Conservation (phyloP, 495 filamentous ascomycete species). For the Bombardia bombarda region DNA sequence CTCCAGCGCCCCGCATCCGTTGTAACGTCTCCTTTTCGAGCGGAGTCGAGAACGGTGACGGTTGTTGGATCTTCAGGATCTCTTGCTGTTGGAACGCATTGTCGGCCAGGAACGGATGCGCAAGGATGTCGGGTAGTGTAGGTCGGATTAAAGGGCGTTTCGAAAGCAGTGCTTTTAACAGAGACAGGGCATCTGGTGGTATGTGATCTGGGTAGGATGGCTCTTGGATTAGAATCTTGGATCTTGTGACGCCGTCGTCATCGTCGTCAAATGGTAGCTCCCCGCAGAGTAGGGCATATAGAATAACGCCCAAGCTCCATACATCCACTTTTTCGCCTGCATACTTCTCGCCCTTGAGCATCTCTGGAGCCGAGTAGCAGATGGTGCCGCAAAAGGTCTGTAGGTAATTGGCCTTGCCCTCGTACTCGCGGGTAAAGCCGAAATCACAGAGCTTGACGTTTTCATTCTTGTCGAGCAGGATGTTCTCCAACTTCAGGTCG, state of each 20-base stretch:
- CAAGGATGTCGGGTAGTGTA: conserved; percentile 76
- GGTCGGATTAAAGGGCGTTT: conserved; percentile 84
- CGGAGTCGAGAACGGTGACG: conserved; percentile 76
- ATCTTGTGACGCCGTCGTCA: conserved; percentile 75
- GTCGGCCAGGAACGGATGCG: conserved; percentile 83
- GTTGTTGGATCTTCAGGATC: conserved; percentile 77
- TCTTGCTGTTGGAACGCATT: conserved; percentile 83
- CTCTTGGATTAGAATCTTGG: conserved; percentile 74
- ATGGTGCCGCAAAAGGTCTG: conserved; percentile 98
- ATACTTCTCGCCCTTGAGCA: conserved; percentile 98
- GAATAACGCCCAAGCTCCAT: conserved; percentile 94
- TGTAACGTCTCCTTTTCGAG: conserved; percentile 87
- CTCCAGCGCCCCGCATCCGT: conserved; percentile 89
- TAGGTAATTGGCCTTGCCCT: conserved; percentile 87
- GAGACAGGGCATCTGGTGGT: conserved; percentile 62
- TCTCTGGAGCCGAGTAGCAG: conserved; percentile 95
- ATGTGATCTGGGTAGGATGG: conserved; percentile 77
- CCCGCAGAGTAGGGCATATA: conserved; percentile 85
- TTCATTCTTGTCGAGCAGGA: conserved; percentile 90
- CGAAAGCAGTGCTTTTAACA: conserved; percentile 71
- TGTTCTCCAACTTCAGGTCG: conserved; percentile 95
- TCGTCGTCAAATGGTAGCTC: conserved; percentile 97
- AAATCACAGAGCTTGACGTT: conserved; percentile 99
- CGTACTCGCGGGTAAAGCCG: conserved; percentile 95
- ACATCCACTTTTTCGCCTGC: conserved; percentile 96